Evolutionary conservation across 495 filamentous ascomycete species (phyloP), one percentile per base, ranked within the genome.

Genomic region (Annulohypoxylon bovei): DNA sequence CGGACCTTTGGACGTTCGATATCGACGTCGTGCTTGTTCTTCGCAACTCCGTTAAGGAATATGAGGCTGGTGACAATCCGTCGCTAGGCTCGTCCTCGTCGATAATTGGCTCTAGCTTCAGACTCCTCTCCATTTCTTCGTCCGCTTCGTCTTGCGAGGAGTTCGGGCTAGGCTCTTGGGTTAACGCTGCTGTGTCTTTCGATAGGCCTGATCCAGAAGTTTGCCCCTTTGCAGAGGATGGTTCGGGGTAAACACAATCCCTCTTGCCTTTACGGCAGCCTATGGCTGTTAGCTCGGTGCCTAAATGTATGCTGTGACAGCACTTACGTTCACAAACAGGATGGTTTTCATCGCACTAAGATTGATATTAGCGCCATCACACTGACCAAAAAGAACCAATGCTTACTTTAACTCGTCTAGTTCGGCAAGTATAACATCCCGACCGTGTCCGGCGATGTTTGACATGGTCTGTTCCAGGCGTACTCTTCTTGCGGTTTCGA

Each of bases 381-480:
- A 37, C 22, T 12, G 40, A 44, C 32, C 16, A 11, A 22, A 50
- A 42, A 57, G 50, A 32, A 56, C 44, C 6, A 35, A n/a, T 46
- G 20, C 42, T 66, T 84, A 93, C 92, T 88, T 99, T 99, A 61
- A 99, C 93, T 70, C 95, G 86, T 47, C 95, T 87, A 63, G 88
- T 88, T 73, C 95, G 88, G 77, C 95, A 99, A 12, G 95, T 99
- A 79, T 91, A 97, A 81, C 95, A 99, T 33, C 95, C 95, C 62
- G 92, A 97, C 68, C 95, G 85, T 47, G 95, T 98, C 66, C 95
- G 89, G 53, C 94, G 91, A 74, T 98, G 95, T 77, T 98, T 99
- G 71, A 97, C 91, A 70, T 92, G 90, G 60, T 97, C 94, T 14
- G 84, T 77, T 14, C 88, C 86, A 4, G 86, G 80, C n/a, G 83